phyloP scores from a whole-genome alignment of 257 asterid species.

The Ilex aquifolium region DNA sequence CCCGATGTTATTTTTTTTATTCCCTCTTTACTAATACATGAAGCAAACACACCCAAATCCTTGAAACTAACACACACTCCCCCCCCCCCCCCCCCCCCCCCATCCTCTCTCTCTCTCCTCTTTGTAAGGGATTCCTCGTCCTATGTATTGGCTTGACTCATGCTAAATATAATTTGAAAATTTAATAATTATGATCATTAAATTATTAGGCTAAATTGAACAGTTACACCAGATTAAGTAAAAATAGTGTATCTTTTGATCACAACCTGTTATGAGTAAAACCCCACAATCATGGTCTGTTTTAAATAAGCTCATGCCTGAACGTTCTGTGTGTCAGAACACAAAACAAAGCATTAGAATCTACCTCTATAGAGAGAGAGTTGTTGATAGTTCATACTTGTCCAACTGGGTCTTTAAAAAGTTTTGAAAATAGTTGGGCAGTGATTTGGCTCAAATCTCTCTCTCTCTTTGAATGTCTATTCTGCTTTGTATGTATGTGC shows the following conservation, averaged over 20 bases:
- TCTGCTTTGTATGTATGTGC: conserved; percentile 20
- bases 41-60: no score
- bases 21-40: no score
- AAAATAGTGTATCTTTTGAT: conserved; percentile 17
- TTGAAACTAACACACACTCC: no score
- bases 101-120: no score
- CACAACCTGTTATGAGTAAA: conserved; percentile 11
- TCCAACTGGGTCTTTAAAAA: conserved; percentile 28
- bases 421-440: conserved; percentile 34
- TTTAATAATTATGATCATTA: no score
- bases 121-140: no score
- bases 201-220: no score
- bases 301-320: conserved; percentile 38
- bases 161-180: no score
- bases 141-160: no score
- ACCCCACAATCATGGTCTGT: conserved; percentile 22
- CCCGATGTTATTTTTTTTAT: no score
- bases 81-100: no score
- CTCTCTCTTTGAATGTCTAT: conserved; percentile 32
- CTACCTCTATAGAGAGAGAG: conserved; percentile 25
- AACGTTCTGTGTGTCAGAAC: conserved; percentile 40
- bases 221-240: no score
- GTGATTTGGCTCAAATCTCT: conserved; percentile 32
- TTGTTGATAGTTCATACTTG: conserved; percentile 24
- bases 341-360: conserved; percentile 29